Base-by-base conservation (phyloP, 768 basidiomycete genomes). In the Amanita rubescens region DNA sequence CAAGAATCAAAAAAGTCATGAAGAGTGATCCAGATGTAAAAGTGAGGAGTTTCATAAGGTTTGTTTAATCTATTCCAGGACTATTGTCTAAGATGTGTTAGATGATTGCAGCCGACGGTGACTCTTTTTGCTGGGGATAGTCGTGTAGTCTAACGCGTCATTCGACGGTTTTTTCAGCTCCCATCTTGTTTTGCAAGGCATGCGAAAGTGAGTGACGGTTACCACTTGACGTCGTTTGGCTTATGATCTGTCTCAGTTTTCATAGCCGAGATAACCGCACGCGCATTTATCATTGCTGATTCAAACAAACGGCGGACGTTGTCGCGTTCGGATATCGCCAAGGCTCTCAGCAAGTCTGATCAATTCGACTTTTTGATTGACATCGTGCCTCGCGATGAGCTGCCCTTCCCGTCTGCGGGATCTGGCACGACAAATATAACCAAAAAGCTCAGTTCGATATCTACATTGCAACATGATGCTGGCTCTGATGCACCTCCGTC, bases 101-200 rank as follows among this genome's bases (percentile, higher is more conserved):
- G 94, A 98, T 98, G 95, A 98, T 98, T 61, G 93, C 95, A 50
- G 92, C 93, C 54, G 95, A 99, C 69, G 90, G 90, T 90, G 25
- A 65, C 55, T 53, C 25, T 58, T 38, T 44, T 56, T 50, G 45
- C 54, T 58, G 49, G 59, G 49, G 35, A 50, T 37, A 53, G n/a
- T 17, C 39, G 4, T 32, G 44, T 45, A 7, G 44, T 27, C 39
- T 27, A 12, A 39, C 34, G 25, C 25, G 25, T 39, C 22, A 27
- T 30, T 27, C n/a, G 8, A 10, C 8, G 27, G n/a, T n/a, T 38
- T 17, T 4, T 38, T 38, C 57, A 87, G 95, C 93, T 9, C 95
- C 95, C 5, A 89, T 98, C 55, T 72, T 98, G 35, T 95, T 97
- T 69, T 94, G 92, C 73, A 97, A 97, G 70, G 95, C 95, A 51